These are phyloP conservation scores for Cryptococcus sp. DNA, from an alignment of 1,284 basidiomycete genomes.

Conservation along the genomic window DNA sequence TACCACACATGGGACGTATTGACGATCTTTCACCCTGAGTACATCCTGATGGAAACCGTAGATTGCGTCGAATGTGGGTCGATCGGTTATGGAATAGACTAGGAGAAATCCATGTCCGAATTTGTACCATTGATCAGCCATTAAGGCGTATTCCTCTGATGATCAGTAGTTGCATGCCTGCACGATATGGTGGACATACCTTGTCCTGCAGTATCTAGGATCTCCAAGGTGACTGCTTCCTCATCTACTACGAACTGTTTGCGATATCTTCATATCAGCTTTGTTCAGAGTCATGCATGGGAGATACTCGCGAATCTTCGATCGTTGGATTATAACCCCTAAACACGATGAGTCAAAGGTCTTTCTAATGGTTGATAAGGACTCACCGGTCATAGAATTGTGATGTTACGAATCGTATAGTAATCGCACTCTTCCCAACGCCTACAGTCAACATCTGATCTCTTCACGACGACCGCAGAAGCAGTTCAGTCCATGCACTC, in stretches of 20 bases:
- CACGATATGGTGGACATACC: conserved; percentile 20
- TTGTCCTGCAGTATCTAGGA: conserved; percentile 56
- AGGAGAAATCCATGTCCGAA: conserved; percentile 56
- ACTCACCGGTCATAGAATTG: conserved; percentile 54
- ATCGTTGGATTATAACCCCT: conserved; percentile 54
- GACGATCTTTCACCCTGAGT: conserved; percentile 52
- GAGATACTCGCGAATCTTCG: conserved; percentile 47
- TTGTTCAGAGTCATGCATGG: not conserved
- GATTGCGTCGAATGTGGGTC: conserved; percentile 54
- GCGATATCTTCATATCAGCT: conserved; percentile 31
- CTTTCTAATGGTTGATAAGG: not conserved
- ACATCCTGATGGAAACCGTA: conserved; percentile 54
- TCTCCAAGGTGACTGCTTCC: conserved; percentile 55
- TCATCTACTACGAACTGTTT: conserved; percentile 55
- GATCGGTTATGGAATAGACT: conserved; percentile 56
- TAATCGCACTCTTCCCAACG: conserved; percentile 53
- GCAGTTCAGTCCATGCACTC: conserved; percentile 17
- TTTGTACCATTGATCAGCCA: conserved; percentile 58
- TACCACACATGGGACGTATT: conserved; percentile 54
- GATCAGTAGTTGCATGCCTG: not conserved
- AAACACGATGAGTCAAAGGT: not conserved
- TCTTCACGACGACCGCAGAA: not conserved
- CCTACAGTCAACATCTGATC: conserved; percentile 24
- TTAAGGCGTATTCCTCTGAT: conserved; percentile 47
- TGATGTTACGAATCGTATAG: conserved; percentile 52